A percentile compares a stretch with the other conserved stretches of the same genome.
Conservation (phyloP, 164 flowering plant genomes). For the Nymphaea thermarum region DNA sequence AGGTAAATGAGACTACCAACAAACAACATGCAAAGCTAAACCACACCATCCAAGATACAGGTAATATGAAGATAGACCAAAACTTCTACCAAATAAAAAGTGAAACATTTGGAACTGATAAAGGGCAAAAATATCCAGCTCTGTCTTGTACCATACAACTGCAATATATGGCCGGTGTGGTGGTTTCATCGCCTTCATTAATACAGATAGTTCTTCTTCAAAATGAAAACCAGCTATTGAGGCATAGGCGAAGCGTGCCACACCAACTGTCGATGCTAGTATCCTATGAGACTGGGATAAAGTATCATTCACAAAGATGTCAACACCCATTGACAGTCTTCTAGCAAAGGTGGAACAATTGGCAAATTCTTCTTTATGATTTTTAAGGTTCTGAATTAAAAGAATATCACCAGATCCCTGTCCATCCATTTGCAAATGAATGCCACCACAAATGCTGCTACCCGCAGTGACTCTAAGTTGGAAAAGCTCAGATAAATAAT, state of each 20-base stretch:
- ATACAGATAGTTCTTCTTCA: conserved; percentile 41
- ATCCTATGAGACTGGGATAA: conserved; percentile 68
- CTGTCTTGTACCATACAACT: conserved; percentile 33
- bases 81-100: not conserved
- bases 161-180: conserved; percentile 43
- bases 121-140: too few species aligned
- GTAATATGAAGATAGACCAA: not conserved
- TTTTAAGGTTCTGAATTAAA: conserved; percentile 60
- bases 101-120: not conserved
- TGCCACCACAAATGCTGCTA: conserved; percentile 15
- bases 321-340: conserved; percentile 48
- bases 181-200: conserved; percentile 28
- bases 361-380: conserved; percentile 46
- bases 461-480: conserved; percentile 39
- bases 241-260: conserved; percentile 52
- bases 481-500: conserved; percentile 49
- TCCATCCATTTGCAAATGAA: conserved; percentile 15
- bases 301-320: conserved; percentile 81
- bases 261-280: conserved; percentile 82
- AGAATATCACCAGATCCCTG: conserved; percentile 24
- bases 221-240: conserved; percentile 72
- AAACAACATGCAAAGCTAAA: not conserved
- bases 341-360: conserved; percentile 49
- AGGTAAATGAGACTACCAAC: not conserved
- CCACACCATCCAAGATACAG: not conserved